phyloP scores from a whole-genome alignment of 169 alveolate genomes.

The Plasmodium vivax region DNA sequence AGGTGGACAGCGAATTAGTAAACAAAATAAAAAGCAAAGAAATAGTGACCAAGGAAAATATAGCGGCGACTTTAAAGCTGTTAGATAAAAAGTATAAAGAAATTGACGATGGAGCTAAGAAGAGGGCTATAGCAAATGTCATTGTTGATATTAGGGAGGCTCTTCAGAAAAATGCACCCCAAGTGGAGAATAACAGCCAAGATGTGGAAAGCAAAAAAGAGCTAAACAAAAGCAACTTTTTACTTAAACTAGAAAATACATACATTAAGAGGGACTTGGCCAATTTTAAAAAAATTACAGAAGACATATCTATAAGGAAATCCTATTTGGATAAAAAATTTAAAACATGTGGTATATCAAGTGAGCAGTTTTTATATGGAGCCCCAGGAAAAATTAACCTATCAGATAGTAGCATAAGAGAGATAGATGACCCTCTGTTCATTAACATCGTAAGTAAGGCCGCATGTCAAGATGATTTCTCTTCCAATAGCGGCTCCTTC shows the following conservation, averaged over 20 bases:
- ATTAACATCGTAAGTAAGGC: constrained; percentile 11
- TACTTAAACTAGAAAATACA: constrained; percentile 50
- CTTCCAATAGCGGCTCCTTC: neutral
- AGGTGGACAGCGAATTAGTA: neutral
- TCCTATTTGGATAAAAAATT: constrained; percentile 33
- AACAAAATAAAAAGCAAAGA: constrained; percentile 13
- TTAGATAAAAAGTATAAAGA: constrained; percentile 31
- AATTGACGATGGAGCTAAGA: constrained; percentile 12
- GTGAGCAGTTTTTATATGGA: constrained; percentile 22
- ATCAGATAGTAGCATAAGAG: constrained; percentile 43
- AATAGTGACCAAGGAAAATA: constrained; percentile 20
- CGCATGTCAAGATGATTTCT: neutral
- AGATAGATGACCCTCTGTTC: constrained; percentile 15
- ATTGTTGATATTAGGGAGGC: constrained; percentile 23
- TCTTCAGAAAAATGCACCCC: neutral
- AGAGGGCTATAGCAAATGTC: constrained; percentile 7
- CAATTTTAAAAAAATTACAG: constrained; percentile 28
- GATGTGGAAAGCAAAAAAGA: constrained; percentile 11
- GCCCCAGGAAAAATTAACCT: constrained; percentile 41
- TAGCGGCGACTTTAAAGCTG: constrained; percentile 7
- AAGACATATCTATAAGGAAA: constrained; percentile 26
- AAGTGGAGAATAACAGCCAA: neutral
- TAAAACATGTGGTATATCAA: constrained; percentile 24
- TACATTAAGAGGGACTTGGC: constrained; percentile 38
- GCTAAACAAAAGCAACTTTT: constrained; percentile 12